Evolutionary conservation across 768 basidiomycete species (phyloP).

Genomic region (Mycena metata): DNA sequence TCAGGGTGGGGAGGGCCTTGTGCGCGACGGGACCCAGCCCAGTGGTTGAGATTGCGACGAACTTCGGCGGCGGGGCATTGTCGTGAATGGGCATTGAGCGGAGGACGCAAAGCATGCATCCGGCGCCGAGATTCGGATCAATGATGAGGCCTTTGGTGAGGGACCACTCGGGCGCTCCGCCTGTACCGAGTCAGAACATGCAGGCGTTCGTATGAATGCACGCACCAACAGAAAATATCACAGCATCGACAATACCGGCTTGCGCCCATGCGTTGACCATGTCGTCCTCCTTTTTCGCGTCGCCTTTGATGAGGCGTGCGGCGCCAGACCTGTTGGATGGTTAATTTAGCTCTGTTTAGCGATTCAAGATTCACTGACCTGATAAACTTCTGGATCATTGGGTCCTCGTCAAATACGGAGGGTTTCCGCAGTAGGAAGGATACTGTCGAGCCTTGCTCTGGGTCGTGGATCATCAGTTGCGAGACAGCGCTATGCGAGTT

Average conservation of each 20-base stretch:
- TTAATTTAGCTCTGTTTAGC: no score
- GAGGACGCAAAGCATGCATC: constrained; percentile 67
- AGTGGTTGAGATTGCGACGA: constrained; percentile 66
- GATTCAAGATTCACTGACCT: not conserved
- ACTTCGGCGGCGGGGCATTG: constrained; percentile 54
- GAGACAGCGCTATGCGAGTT: no score
- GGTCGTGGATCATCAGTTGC: not conserved
- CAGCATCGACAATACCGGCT: constrained; percentile 53
- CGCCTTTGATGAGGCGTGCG: constrained; percentile 60
- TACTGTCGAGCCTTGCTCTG: constrained; percentile 57
- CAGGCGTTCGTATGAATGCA: not conserved
- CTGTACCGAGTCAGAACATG: not conserved
- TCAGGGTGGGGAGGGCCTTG: constrained; percentile 57
- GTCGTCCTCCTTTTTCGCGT: constrained; percentile 55
- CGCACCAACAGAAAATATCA: constrained; percentile 66
- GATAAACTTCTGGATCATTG: constrained; percentile 56
- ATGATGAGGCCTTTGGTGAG: constrained; percentile 60
- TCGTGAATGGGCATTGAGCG: constrained; percentile 60
- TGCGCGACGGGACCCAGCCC: constrained; percentile 67
- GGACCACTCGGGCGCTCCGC: not conserved
- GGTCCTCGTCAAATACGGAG: constrained; percentile 57
- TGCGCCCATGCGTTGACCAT: constrained; percentile 47
- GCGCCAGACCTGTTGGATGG: constrained; percentile 45
- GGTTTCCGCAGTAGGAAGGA: constrained; percentile 63
- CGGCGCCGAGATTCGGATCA: constrained; percentile 69